Evolutionary conservation across 1,139 yeast genomes (phyloP), one percentile per base, ranked within the genome.

Genomic region (Diutina ranongensis): DNA sequence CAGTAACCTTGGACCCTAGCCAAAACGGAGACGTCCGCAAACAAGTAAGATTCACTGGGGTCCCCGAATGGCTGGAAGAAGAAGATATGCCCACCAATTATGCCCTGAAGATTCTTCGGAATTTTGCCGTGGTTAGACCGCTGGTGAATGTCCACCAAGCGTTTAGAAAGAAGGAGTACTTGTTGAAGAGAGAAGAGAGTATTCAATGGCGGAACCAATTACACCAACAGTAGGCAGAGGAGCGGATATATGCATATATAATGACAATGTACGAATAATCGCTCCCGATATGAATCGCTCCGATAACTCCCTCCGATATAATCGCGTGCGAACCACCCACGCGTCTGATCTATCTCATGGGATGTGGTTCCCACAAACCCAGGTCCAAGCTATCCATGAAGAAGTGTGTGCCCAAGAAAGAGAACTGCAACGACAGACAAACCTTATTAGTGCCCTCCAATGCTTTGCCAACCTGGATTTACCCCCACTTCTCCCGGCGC

Each of bases 71-170:
- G 50, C 57, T 70, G 1, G 76, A 68, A 38, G 76, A 70, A 9
- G 82, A 76, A 54, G 82, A 76, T 59, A 76, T 75, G 0, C 81
- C 80, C 1, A 62, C 76, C 2, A 66, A 64, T 45, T 72, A 71
- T 49, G 61, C 76, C 35, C 66, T 65, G 50, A 65, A 67, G 45
- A 73, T 75, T 40, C 57, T 76, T 46, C 66, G 70, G 62, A 71
- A 69, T 49, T 71, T 71, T 57, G 72, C 73, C 0, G 62, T 63
- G 15, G 46, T 51, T 1, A 51, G 50, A 7, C 32, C 33, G 4
- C 22, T 18, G 16, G 18, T 16, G 16, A 18, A 28, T 22, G 12
- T 13, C 20, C 33, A 31, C 32, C 27, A 19, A 28, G 48, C 49
- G 3, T 59, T 62, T 49, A 64, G 57, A 51, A 62, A 62, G 54